A percentile compares a stretch with the other conserved stretches of the same genome.
phyloP scores from a whole-genome alignment of 768 basidiomycete genomes.

The Baorangia bicolor region DNA sequence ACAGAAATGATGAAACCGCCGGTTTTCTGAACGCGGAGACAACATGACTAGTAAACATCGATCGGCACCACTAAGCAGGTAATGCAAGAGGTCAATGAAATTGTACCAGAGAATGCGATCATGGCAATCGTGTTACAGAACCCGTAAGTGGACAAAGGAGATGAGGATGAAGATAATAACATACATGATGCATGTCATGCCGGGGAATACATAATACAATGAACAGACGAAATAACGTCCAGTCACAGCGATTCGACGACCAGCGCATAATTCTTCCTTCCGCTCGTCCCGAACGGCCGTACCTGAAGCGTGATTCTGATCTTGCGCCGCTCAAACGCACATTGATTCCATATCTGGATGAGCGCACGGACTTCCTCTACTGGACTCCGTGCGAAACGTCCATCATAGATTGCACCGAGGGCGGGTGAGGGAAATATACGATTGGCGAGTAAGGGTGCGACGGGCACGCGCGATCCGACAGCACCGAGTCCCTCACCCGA shows the following conservation, averaged over 20 bases:
- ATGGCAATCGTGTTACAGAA: not conserved
- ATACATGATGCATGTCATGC: not conserved
- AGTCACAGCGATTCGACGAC: slow-evolving; percentile 28
- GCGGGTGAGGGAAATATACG: slow-evolving; percentile 15
- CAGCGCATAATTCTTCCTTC: slow-evolving; percentile 12
- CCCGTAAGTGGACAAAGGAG: not conserved
- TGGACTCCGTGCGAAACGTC: slow-evolving; percentile 16
- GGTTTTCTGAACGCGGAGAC: not conserved
- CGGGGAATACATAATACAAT: not conserved
- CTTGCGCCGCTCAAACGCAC: slow-evolving; percentile 34
- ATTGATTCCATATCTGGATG: slow-evolving; percentile 31
- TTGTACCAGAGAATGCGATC: not conserved
- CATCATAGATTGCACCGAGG: slow-evolving; percentile 21
- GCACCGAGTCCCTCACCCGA: slow-evolving; percentile 22
- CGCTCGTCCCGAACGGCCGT: not conserved
- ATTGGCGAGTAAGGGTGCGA: slow-evolving; percentile 10
- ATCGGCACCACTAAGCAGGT: not conserved
- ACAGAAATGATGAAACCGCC: not conserved
- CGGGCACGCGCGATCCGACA: slow-evolving; percentile 23
- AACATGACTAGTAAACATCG: not conserved
- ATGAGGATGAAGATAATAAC: not conserved
- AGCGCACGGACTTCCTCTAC: slow-evolving; percentile 26
- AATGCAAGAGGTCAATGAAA: not conserved
- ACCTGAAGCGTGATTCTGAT: slow-evolving; percentile 20
- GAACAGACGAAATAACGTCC: not conserved